These are phyloP conservation scores for Sclerotinia nivalis DNA, from an alignment of 2,329 filamentous ascomycete species.

Conservation along the genomic window DNA sequence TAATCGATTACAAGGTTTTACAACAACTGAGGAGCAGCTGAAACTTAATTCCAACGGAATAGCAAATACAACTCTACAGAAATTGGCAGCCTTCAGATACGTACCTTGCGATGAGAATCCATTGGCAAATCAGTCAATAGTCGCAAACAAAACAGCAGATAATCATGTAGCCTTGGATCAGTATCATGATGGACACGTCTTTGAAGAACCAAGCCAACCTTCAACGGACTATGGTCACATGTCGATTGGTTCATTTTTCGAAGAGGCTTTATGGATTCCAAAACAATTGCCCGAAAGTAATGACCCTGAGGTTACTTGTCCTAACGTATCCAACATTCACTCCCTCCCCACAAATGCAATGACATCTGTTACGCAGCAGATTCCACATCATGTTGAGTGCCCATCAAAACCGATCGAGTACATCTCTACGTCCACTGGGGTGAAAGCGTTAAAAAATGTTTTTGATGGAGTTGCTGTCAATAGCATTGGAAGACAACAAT, in stretches of 20 bases:
- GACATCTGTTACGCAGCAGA: neutral
- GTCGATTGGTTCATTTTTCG: slow-evolving; percentile 22
- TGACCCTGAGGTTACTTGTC: neutral
- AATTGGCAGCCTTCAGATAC: slow-evolving; percentile 23
- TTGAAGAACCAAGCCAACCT: neutral
- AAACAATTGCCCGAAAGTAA: neutral
- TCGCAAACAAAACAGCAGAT: neutral
- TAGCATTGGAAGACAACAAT: neutral
- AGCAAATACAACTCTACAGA: slow-evolving; percentile 24
- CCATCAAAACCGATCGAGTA: neutral
- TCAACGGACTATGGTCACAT: slow-evolving; percentile 19
- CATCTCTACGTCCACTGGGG: slow-evolving; percentile 26
- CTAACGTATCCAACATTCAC: neutral
- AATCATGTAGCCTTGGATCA: neutral
- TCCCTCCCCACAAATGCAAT: neutral
- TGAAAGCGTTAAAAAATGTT: neutral
- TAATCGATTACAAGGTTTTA: slow-evolving; percentile 32
- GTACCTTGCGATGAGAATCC: slow-evolving; percentile 1
- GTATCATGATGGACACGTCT: neutral
- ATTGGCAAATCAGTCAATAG: neutral
- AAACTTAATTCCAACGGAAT: slow-evolving; percentile 19
- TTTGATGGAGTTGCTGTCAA: neutral
- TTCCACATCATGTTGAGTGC: neutral
- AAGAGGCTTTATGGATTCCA: slow-evolving; percentile 27
- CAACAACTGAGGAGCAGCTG: slow-evolving; percentile 35